phyloP scores from a whole-genome alignment of 2,329 filamentous ascomycete genomes.

The Penicillium verrucosum region DNA sequence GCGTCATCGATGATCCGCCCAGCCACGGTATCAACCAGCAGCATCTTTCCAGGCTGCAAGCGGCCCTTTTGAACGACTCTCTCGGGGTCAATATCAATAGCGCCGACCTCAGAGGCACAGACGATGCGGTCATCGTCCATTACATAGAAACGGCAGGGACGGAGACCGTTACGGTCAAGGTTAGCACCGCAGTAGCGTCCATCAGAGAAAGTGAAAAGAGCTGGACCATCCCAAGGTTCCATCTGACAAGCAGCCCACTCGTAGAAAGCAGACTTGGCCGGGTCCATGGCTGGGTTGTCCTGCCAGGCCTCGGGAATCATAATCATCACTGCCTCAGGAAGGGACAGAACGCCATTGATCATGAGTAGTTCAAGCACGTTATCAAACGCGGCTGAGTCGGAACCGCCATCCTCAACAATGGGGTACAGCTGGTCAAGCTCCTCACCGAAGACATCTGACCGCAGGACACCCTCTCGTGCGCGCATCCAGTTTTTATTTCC shows the following conservation, averaged over 20 bases:
- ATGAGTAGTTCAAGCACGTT: conserved; percentile 91
- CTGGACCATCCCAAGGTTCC: conserved; percentile 97
- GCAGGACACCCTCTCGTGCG: conserved; percentile 89
- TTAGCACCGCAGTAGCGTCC: conserved; percentile 96
- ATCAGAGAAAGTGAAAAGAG: conserved; percentile 94
- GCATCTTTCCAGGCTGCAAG: conserved; percentile 90
- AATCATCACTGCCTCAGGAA: conserved; percentile 95
- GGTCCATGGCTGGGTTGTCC: conserved; percentile 86
- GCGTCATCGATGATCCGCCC: conserved; percentile 92
- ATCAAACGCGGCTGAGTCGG: conserved; percentile 94
- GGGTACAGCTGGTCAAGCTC: conserved; percentile 89
- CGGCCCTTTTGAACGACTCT: conserved; percentile 88
- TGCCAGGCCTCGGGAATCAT: conserved; percentile 99
- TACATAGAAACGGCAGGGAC: conserved; percentile 95
- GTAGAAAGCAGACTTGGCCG: conserved; percentile 94
- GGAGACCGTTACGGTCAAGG: conserved; percentile 89
- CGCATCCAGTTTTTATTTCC: conserved; percentile 99
- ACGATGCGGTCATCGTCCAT: conserved; percentile 96
- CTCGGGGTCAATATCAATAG: conserved; percentile 87
- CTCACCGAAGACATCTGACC: conserved; percentile 86
- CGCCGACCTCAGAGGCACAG: conserved; percentile 93
- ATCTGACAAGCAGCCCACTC: conserved; percentile 98
- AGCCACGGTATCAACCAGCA: conserved; percentile 85
- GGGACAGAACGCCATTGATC: conserved; percentile 91
- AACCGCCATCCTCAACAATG: conserved; percentile 93